Evolutionary conservation across 2,329 filamentous ascomycete species (phyloP).

Genomic region (Colletotrichum nymphaeae): DNA sequence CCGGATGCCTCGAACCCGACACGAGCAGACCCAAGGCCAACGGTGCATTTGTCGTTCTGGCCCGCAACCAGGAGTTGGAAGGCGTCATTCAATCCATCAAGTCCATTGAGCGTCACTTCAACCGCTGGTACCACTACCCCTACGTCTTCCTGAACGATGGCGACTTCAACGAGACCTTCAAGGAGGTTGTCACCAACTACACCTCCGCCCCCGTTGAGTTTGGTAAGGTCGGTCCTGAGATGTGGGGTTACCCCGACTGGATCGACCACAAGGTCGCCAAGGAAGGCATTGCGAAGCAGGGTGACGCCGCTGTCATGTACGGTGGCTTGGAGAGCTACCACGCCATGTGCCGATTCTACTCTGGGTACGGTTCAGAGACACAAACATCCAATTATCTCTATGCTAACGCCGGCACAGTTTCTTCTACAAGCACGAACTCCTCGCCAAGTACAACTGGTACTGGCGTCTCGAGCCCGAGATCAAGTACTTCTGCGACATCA

Average conservation of each 20-base stretch:
- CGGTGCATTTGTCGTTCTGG: conserved; percentile 94
- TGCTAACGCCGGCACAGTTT: conserved; percentile 64
- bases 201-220: conserved; percentile 92
- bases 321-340: conserved; percentile 99
- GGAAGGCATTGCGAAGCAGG: conserved; percentile 96
- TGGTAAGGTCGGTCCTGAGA: conserved; percentile 87
- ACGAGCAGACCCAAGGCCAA: conserved; percentile 86
- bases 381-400: not conserved
- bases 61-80: conserved; percentile 94
- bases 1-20: conserved; percentile 86
- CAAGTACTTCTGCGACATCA: conserved; percentile 99
- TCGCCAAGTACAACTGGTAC: conserved; percentile 99
- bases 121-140: conserved; percentile 98
- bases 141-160: conserved; percentile 99
- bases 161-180: conserved; percentile 96
- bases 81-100: conserved; percentile 97
- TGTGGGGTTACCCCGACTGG: conserved; percentile 99
- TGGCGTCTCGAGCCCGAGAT: conserved; percentile 99
- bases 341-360: conserved; percentile 99
- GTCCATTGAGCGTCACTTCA: conserved; percentile 98
- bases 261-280: conserved; percentile 92
- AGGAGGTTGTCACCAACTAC: conserved; percentile 87
- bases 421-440: conserved; percentile 96
- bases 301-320: conserved; percentile 98
- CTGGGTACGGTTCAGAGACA: conserved; percentile 71